Evolutionary conservation across 257 asterid species (phyloP).

Genomic region (Ajuga chamaepitys): DNA sequence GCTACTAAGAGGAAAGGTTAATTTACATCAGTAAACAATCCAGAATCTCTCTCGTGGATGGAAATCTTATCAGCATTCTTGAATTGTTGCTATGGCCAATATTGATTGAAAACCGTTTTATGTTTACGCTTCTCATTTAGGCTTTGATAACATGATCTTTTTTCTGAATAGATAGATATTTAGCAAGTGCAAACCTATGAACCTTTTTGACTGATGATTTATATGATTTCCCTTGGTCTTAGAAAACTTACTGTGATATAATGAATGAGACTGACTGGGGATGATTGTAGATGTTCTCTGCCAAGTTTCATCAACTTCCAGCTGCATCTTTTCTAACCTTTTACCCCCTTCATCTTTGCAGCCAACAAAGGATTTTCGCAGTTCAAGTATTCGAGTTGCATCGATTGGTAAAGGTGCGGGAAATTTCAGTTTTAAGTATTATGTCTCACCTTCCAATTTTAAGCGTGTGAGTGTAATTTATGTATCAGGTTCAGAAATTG

Average conservation of each 20-base stretch:
- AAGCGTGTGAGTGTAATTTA: not conserved
- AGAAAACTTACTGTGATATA: too few species aligned
- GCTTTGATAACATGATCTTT: not conserved
- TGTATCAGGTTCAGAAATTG: constrained; percentile 61
- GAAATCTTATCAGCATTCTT: too few species aligned
- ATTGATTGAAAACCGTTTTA: not conserved
- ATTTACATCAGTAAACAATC: not conserved
- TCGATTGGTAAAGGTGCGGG: constrained; percentile 63
- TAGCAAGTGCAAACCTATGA: not conserved
- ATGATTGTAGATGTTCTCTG: not conserved
- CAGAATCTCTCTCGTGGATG: not conserved
- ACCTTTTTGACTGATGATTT: too few species aligned
- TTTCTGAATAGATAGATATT: not conserved
- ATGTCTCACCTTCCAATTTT: not conserved
- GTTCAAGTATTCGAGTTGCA: constrained; percentile 95
- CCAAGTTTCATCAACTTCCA: not conserved
- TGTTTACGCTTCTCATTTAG: not conserved
- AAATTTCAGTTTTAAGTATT: not conserved
- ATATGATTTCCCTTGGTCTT: too few species aligned
- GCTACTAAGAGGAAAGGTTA: not conserved
- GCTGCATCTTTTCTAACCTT: not conserved
- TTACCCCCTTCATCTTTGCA: constrained; percentile 22
- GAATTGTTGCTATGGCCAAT: not conserved
- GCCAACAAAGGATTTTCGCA: constrained; percentile 81
- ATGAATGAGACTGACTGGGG: not conserved